Base-by-base conservation (phyloP, 495 filamentous ascomycete species). In the Penicillium bovifimosum region DNA sequence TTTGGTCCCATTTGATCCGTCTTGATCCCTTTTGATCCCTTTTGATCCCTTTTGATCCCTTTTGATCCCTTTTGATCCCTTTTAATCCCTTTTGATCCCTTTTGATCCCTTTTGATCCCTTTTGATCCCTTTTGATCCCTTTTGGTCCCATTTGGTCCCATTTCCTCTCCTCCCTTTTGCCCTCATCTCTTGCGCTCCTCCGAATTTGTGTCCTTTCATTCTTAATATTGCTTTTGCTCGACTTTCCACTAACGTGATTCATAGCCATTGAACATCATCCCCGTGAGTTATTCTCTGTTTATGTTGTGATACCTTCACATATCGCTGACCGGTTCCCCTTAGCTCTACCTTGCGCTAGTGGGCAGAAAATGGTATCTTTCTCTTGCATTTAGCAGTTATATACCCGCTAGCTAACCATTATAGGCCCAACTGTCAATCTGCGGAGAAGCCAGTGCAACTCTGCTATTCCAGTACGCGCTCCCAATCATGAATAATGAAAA, bases 381-480 rank as follows among this genome's bases (percentile, higher is more conserved):
- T 9, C 9, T 14, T 38, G 9, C 28, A 9, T 1, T 29, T 50
- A 20, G 18, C 50, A 1, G 32, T 33, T 51, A 24, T 39, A 20
- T 51, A 24, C 48, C 34, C 20, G 9, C 11, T 50, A 2, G 48
- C 35, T 41, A 31, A 56, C 44, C 14, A 24, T 27, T 27, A 14
- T 24, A 86, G 83, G 89, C 88, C n/a, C n/a, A n/a, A n/a, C n/a
- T n/a, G n/a, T n/a, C n/a, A n/a, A n/a, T n/a, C n/a, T n/a, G n/a
- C n/a, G n/a, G n/a, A n/a, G n/a, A n/a, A n/a, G n/a, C n/a, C n/a
- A n/a, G n/a, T n/a, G n/a, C n/a, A n/a, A n/a, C n/a, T n/a, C n/a
- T n/a, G 42, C 32, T 98, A 96, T 70, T 93, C 92, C 20, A 95
- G 88, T 92, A 67, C 73, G 88, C 80, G 20, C 6, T n/a, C 8